Conservation (phyloP, 306 rosid genomes). For the Styphnolobium japonicum region DNA sequence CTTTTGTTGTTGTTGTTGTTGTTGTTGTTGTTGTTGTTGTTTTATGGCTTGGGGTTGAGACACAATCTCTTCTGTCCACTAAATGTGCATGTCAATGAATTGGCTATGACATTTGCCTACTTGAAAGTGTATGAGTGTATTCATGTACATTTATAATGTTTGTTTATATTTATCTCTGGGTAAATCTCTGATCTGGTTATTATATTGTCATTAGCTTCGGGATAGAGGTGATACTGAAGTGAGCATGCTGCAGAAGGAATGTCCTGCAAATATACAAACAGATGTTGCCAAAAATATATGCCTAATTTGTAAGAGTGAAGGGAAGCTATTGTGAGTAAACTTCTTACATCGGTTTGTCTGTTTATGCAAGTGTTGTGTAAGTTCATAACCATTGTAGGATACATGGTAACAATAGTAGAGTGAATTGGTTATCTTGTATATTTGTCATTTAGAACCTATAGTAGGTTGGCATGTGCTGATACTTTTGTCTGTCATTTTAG, state of each 20-base stretch:
- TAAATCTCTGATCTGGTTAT: slow-evolving; percentile 16
- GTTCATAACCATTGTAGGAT: no score
- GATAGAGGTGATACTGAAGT: slow-evolving; percentile 49
- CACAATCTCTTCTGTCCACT: no score
- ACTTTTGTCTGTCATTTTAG: not conserved
- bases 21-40: no score
- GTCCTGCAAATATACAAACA: slow-evolving; percentile 25
- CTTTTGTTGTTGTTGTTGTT: no score
- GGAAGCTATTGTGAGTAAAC: slow-evolving; percentile 74
- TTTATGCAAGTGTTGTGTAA: slow-evolving; percentile 14
- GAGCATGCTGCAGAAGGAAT: slow-evolving; percentile 43
- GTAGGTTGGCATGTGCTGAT: not conserved
- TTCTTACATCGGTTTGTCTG: slow-evolving; percentile 23
- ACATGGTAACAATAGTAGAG: no score
- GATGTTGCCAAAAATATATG: slow-evolving; percentile 45
- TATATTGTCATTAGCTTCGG: slow-evolving; percentile 44
- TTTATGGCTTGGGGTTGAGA: no score
- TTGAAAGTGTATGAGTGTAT: no score
- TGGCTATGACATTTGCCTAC: no score
- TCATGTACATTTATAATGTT: not conserved
- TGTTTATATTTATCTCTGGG: not conserved
- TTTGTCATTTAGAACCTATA: not conserved
- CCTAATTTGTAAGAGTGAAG: slow-evolving; percentile 56
- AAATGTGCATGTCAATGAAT: no score
- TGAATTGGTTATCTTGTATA: no score